Evolutionary conservation across 257 asterid genomes (phyloP).

Genomic region (Nicotiana undulata): DNA sequence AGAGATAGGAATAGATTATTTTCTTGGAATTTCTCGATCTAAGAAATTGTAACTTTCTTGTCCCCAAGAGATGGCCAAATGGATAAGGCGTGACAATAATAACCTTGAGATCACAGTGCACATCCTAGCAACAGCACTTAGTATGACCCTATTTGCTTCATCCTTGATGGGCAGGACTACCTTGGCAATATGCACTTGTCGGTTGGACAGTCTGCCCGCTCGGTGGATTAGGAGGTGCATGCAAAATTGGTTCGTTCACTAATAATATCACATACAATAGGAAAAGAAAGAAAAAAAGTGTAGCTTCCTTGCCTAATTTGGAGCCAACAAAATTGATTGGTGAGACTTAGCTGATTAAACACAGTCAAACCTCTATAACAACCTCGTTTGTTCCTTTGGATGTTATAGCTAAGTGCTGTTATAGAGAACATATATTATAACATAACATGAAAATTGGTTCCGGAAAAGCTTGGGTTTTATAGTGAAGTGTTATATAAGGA

Average conservation of each 20-base stretch:
- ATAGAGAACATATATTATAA: too few species aligned
- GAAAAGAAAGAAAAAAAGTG: neutral
- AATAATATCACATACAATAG: neutral
- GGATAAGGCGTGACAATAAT: neutral
- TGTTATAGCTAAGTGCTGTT: too few species aligned
- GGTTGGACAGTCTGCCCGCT: neutral
- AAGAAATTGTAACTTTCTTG: neutral
- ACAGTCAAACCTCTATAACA: too few species aligned
- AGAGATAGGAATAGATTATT: neutral
- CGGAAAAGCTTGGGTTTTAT: too few species aligned
- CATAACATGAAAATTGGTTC: too few species aligned
- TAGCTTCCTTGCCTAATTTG: neutral
- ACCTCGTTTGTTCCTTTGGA: too few species aligned
- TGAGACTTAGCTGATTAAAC: neutral
- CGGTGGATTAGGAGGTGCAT: neutral
- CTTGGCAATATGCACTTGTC: neutral
- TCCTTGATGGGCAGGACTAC: too few species aligned
- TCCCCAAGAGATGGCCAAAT: neutral
- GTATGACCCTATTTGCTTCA: too few species aligned
- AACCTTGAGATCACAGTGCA: too few species aligned
- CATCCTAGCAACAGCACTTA: too few species aligned
- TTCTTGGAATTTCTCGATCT: neutral
- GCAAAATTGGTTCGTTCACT: neutral
- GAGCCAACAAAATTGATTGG: neutral
- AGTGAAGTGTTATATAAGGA: too few species aligned